Evolutionary conservation across 257 asterid species (phyloP).

Genomic region (Perilla frutescens): DNA sequence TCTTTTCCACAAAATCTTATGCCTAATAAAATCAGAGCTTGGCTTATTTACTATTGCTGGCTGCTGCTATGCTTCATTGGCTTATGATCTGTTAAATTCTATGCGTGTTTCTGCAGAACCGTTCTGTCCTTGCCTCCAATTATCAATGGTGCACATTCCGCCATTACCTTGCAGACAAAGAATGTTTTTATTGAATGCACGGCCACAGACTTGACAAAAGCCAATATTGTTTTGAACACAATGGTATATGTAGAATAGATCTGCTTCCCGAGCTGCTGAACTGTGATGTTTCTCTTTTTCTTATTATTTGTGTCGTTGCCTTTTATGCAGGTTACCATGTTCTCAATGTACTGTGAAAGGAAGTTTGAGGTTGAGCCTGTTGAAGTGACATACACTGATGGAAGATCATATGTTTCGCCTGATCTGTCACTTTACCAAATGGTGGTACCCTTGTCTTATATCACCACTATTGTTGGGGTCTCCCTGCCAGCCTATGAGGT

Average conservation of each 20-base stretch:
- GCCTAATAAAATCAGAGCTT: not conserved
- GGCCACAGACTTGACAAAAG: constrained; percentile 93
- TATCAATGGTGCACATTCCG: constrained; percentile 96
- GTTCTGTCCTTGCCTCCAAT: constrained; percentile 95
- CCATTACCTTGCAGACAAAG: constrained; percentile 81
- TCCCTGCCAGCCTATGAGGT: constrained; percentile 77
- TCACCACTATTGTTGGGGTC: constrained; percentile 62
- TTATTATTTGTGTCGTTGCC: constrained; percentile 19
- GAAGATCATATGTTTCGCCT: constrained; percentile 66
- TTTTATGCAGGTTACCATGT: constrained; percentile 84
- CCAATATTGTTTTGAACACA: constrained; percentile 87
- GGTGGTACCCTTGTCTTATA: constrained; percentile 77
- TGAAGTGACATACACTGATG: constrained; percentile 71
- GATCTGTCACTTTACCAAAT: constrained; percentile 74
- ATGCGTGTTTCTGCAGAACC: constrained; percentile 64
- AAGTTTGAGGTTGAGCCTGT: constrained; percentile 94
- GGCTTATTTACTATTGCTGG: constrained; percentile 11
- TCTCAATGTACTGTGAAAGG: constrained; percentile 80
- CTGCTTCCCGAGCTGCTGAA: constrained; percentile 15
- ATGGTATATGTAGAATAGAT: constrained; percentile 59
- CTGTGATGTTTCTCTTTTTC: constrained; percentile 5
- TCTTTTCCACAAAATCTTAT: not conserved
- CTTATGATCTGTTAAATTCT: constrained; percentile 9
- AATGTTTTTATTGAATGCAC: constrained; percentile 96
- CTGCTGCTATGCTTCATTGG: constrained; percentile 14